Evolutionary conservation across 345 rosid genomes (phyloP).

Genomic region (Corchorus capsularis): DNA sequence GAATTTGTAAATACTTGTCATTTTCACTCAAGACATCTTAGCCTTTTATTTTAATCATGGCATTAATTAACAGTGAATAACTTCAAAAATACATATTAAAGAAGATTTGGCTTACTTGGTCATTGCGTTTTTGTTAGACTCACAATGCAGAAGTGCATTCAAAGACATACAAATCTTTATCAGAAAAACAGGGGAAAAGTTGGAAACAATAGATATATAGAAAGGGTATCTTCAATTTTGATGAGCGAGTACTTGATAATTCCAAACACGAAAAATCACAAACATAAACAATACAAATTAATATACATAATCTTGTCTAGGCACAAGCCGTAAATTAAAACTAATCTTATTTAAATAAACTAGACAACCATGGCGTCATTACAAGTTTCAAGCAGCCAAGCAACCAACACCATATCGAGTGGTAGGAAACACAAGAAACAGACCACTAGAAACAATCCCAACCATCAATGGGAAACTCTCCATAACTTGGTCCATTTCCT

Average conservation of each 20-base stretch:
- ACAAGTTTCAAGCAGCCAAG: slow-evolving; percentile 43
- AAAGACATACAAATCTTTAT: not conserved
- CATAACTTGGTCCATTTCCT: slow-evolving; percentile 83
- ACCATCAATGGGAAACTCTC: slow-evolving; percentile 84
- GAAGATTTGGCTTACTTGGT: not conserved
- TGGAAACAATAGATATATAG: too few species aligned
- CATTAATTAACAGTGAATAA: too few species aligned
- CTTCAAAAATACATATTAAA: too few species aligned
- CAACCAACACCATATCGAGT: slow-evolving; percentile 72
- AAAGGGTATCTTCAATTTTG: too few species aligned
- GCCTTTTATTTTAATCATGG: not conserved
- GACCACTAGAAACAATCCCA: slow-evolving; percentile 65
- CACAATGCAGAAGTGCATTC: not conserved
- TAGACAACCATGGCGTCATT: not conserved
- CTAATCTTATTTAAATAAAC: not conserved
- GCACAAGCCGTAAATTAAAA: not conserved
- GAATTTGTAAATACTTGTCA: not conserved
- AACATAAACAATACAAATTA: not conserved
- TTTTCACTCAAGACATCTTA: not conserved
- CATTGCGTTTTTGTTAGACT: not conserved
- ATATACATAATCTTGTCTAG: not conserved
- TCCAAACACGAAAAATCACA: not conserved
- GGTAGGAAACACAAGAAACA: slow-evolving; percentile 72
- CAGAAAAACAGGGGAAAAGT: too few species aligned
- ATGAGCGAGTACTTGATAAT: too few species aligned